A percentile compares a stretch with the other conserved stretches of the same genome.
Evolutionary conservation across 2,329 filamentous ascomycete genomes (phyloP).

Genomic region (Beauveria australis): DNA sequence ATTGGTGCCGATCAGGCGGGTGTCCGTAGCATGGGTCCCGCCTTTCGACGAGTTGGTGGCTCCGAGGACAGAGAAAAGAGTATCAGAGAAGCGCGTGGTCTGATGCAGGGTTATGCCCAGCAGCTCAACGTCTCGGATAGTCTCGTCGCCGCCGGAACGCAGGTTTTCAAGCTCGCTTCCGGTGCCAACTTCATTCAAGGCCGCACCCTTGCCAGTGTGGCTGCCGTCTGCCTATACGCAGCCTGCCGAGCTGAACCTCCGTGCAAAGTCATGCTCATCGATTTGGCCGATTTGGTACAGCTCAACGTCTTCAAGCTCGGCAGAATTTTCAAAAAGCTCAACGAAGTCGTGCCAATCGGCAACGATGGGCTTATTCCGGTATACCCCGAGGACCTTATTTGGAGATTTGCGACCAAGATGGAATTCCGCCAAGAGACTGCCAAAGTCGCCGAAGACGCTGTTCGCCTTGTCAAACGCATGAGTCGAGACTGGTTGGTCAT

Average conservation of each 20-base stretch:
- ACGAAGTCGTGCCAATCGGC: slow-evolving; percentile 62
- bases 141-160: slow-evolving; percentile 56
- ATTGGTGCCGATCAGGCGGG: slow-evolving; percentile 80
- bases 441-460: slow-evolving; percentile 80
- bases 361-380: slow-evolving; percentile 59
- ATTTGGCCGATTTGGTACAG: slow-evolving; percentile 75
- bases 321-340: slow-evolving; percentile 76
- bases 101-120: slow-evolving; percentile 55
- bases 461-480: slow-evolving; percentile 85
- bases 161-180: slow-evolving; percentile 69
- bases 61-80: slow-evolving; percentile 52
- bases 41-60: slow-evolving; percentile 51
- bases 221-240: slow-evolving; percentile 84
- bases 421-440: slow-evolving; percentile 79
- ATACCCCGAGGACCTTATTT: slow-evolving; percentile 83
- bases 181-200: slow-evolving; percentile 76
- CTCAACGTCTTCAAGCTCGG: slow-evolving; percentile 92
- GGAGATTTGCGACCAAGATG: slow-evolving; percentile 81
- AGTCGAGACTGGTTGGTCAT: slow-evolving; percentile 95
- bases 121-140: slow-evolving; percentile 53
- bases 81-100: slow-evolving; percentile 47
- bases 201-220: slow-evolving; percentile 74
- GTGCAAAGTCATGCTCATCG: slow-evolving; percentile 88
- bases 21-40: slow-evolving; percentile 58
- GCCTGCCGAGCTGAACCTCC: slow-evolving; percentile 72